Percentiles rank a stretch among this genome's conserved stretches.
phyloP scores from a whole-genome alignment of 2,329 filamentous ascomycete species.

The Claviceps sp. region DNA sequence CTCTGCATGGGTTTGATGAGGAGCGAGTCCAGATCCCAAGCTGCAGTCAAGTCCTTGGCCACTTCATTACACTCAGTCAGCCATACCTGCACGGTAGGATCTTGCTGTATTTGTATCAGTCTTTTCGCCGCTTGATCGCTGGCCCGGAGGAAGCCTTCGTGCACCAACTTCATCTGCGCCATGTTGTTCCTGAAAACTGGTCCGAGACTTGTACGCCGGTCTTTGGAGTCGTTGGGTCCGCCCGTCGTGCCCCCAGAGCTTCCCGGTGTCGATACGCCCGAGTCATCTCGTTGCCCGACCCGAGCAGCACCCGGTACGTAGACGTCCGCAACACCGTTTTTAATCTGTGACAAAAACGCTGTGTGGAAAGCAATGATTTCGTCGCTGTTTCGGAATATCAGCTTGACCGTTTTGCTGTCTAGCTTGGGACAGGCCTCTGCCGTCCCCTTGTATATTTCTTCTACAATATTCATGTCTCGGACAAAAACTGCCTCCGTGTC shows the following conservation, averaged over 20 bases:
- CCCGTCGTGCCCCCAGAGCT: constrained; percentile 20
- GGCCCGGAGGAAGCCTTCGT: constrained; percentile 50
- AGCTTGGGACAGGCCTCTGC: constrained; percentile 70
- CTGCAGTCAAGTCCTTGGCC: constrained; percentile 79
- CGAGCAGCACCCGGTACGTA: constrained; percentile 52
- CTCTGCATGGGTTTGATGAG: constrained; percentile 94
- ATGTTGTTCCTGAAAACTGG: constrained; percentile 43
- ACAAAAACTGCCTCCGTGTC: constrained; percentile 88
- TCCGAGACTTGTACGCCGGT: constrained; percentile 39
- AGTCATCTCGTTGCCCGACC: constrained; percentile 28
- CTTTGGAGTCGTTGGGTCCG: constrained; percentile 37
- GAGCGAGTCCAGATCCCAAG: constrained; percentile 92
- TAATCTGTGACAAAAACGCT: constrained; percentile 64
- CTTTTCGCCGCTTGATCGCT: constrained; percentile 49
- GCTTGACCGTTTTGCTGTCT: constrained; percentile 70
- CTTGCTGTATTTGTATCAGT: constrained; percentile 48
- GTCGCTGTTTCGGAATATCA: constrained; percentile 85
- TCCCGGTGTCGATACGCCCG: constrained; percentile 24
- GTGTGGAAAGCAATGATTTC: constrained; percentile 83
- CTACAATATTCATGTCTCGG: constrained; percentile 91
- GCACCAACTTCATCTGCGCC: constrained; percentile 45
- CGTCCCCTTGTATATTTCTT: constrained; percentile 95
- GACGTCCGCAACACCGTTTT: constrained; percentile 64
- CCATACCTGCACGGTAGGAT: constrained; percentile 64
- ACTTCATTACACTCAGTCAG: constrained; percentile 85